Base-by-base conservation (phyloP, 768 basidiomycete species). In the Arthromyces matolae region DNA sequence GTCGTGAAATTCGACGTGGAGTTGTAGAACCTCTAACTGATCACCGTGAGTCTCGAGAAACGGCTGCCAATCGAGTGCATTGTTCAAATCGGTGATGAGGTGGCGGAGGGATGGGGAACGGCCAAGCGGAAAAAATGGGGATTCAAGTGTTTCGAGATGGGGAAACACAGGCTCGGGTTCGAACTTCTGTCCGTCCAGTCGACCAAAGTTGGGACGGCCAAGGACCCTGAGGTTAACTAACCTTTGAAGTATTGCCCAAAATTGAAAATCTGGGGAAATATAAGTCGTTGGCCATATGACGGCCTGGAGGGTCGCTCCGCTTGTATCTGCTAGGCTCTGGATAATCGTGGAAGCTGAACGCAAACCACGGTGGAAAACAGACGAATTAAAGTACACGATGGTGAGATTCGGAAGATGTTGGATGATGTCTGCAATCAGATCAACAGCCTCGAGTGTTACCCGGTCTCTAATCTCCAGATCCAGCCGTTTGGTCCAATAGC, bases 401-500 rank as follows among this genome's bases (percentile, higher is more conserved):
- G 5, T 51, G 35, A 60, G 59, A 33, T 54, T 58, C 6, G 59
- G 54, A 28, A 60, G 47, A 16, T 48, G 50, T 33, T 35, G 27
- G 27, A 58, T 23, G 34, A 60, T 56, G 16, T 47, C 42, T 13
- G 47, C 44, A 5, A 53, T 46, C 10, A 27, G 37, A 1, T 1
- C 1, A 5, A 45, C 28, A 18, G 42, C 31, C 20, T 31, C 36
- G 16, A 32, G n/a, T 23, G n/a, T n/a, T n/a, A n/a, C n/a, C n/a
- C n/a, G 27, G 27, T 58, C 56, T 18, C 57, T 54, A 36, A 60
- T 27, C 1, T 37, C 52, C n/a, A 60, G 36, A 46, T 60, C 59
- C 10, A 60, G 48, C 7, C 57, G 57, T 37, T 53, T 54, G 18
- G 49, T 48, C 53, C 49, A 56, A 45, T 28, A 45, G 10, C 57